Conservation (phyloP, 345 rosid genomes). For the Citrus mangshanensis region DNA sequence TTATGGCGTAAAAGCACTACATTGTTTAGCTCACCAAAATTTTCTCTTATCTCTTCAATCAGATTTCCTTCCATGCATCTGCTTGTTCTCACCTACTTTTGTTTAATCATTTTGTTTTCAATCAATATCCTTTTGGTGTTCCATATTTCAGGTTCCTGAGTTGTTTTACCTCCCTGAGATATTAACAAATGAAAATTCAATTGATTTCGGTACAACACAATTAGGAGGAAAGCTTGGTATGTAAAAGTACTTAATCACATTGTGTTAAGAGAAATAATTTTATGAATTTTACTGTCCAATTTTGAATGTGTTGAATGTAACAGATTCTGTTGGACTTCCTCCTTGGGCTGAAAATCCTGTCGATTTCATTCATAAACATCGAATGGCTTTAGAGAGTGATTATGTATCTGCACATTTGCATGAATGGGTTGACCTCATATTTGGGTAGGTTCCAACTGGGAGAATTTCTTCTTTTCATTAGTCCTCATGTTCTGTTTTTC, state of each 20-base stretch:
- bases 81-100: constrained; percentile 6
- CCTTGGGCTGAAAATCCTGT: constrained; percentile 90
- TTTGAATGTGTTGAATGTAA: constrained; percentile 15
- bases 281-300: not conserved
- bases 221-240: constrained; percentile 91
- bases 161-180: constrained; percentile 95
- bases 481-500: not conserved
- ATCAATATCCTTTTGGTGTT: constrained; percentile 9
- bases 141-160: constrained; percentile 78
- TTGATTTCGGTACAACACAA: constrained; percentile 92
- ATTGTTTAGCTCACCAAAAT: not conserved
- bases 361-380: constrained; percentile 96
- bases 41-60: not conserved
- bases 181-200: constrained; percentile 79
- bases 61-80: not conserved
- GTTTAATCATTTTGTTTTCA: constrained; percentile 15
- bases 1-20: constrained; percentile 5
- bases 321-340: constrained; percentile 94
- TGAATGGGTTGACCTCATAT: constrained; percentile 98
- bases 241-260: constrained; percentile 22
- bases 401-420: constrained; percentile 94
- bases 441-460: constrained; percentile 55
- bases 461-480: not conserved
- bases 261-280: constrained; percentile 14
- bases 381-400: constrained; percentile 95